phyloP scores from a whole-genome alignment of 495 filamentous ascomycete genomes.

The Lindgomyces ingoldianus region DNA sequence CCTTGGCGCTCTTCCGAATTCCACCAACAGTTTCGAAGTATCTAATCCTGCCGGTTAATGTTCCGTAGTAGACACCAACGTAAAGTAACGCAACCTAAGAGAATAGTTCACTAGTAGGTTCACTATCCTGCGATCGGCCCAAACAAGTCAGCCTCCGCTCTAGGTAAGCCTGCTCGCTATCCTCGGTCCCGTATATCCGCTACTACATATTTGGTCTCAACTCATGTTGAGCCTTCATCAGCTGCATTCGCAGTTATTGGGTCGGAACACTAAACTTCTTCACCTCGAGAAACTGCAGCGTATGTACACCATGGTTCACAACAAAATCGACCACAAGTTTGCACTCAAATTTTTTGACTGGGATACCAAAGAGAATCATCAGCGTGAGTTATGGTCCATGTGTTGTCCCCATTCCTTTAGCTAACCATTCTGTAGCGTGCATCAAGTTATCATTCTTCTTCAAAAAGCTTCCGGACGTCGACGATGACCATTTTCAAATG shows the following conservation, averaged over 20 bases:
- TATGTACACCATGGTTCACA: constrained; percentile 33
- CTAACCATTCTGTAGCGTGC: constrained; percentile 23
- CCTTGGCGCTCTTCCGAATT: too few relatives aligned
- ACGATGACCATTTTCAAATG: constrained; percentile 41
- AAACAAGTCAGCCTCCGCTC: background rate
- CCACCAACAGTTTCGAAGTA: too few relatives aligned
- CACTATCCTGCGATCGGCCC: background rate
- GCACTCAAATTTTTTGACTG: constrained; percentile 31
- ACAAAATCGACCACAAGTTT: constrained; percentile 41
- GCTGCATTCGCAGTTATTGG: too few relatives aligned
- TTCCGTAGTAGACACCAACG: too few relatives aligned
- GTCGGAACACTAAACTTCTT: too few relatives aligned
- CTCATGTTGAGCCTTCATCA: background rate
- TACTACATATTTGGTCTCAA: background rate
- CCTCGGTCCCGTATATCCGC: background rate
- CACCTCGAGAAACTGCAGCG: background rate
- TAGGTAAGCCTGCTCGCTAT: too few relatives aligned
- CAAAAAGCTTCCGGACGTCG: constrained; percentile 42
- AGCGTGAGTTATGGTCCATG: constrained; percentile 21
- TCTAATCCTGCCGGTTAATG: too few relatives aligned
- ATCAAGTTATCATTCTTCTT: constrained; percentile 44
- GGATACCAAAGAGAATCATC: constrained; percentile 38
- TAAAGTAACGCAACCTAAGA: too few relatives aligned
- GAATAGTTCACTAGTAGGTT: too few relatives aligned
- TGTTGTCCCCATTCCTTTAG: background rate